Evolutionary conservation across 2,329 filamentous ascomycete genomes (phyloP).

Genomic region (Colletotrichum sp.): DNA sequence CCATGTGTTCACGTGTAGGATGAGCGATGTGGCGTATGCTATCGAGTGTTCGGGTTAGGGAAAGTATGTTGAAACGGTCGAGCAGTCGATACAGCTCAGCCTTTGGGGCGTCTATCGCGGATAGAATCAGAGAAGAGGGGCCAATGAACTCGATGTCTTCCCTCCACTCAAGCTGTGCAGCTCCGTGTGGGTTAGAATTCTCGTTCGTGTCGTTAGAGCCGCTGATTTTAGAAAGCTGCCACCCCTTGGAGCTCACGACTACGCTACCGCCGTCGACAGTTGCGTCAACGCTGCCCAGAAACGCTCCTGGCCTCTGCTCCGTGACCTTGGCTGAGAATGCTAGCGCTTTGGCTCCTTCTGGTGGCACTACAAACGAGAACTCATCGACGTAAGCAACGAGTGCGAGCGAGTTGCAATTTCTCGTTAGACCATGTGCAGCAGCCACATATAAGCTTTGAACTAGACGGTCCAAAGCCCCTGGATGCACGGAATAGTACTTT

Average conservation of each 20-base stretch:
- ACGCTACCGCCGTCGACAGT: background rate
- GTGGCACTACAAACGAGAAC: background rate
- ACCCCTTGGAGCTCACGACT: conserved; percentile 1
- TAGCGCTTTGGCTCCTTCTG: background rate
- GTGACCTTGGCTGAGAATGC: background rate
- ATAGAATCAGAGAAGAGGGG: background rate
- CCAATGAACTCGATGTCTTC: background rate
- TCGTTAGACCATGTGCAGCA: background rate
- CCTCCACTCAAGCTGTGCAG: background rate
- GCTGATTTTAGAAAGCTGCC: background rate
- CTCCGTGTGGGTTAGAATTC: background rate
- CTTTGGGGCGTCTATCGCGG: background rate
- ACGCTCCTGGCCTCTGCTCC: background rate
- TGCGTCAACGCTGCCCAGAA: background rate
- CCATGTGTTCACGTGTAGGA: background rate
- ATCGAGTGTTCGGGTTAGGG: background rate
- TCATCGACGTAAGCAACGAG: background rate
- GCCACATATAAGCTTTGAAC: conserved; percentile 1
- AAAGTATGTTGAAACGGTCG: background rate
- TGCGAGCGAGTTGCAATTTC: background rate
- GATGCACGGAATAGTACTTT: background rate
- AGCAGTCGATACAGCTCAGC: background rate
- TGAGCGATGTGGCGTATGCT: background rate
- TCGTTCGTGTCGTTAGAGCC: background rate
- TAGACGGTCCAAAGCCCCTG: background rate